These are phyloP conservation scores for Moniliophthora roreri DNA, from an alignment of 1,284 basidiomycete genomes.

Conservation along the genomic window DNA sequence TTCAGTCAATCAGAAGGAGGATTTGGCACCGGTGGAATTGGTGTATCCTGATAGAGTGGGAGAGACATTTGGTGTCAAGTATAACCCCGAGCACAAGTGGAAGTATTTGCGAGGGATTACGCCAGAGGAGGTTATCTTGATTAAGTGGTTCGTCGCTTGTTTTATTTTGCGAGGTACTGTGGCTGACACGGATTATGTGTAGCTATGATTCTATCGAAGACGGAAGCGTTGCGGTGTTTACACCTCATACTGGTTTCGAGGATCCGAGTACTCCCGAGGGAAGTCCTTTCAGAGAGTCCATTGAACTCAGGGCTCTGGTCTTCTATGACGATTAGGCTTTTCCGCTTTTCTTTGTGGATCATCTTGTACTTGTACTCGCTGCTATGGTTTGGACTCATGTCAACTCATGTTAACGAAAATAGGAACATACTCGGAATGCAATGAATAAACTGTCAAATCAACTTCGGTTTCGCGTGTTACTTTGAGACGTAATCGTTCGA, in stretches of 20 bases:
- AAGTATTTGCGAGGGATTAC: constrained; percentile 63
- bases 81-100: constrained; percentile 58
- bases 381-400: too few relatives aligned
- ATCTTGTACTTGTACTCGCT: too few relatives aligned
- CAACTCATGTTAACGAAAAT: too few relatives aligned
- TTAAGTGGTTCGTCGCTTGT: constrained; percentile 53
- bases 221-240: background rate
- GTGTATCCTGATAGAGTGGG: constrained; percentile 55
- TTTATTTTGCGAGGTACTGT: background rate
- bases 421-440: too few relatives aligned
- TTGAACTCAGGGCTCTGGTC: background rate
- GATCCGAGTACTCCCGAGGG: background rate
- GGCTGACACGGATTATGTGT: background rate
- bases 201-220: background rate
- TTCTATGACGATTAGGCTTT: background rate
- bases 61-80: constrained; percentile 56
- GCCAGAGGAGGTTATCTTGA: constrained; percentile 59
- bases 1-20: constrained; percentile 47
- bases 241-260: background rate
- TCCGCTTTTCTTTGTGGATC: too few relatives aligned
- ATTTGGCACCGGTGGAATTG: constrained; percentile 49
- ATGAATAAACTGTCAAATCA: too few relatives aligned
- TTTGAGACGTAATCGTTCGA: too few relatives aligned
- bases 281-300: background rate
- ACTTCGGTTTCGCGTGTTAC: too few relatives aligned